These are phyloP conservation scores for Fusarium newnesense DNA, from an alignment of 2,329 filamentous ascomycete species.

Conservation along the genomic window DNA sequence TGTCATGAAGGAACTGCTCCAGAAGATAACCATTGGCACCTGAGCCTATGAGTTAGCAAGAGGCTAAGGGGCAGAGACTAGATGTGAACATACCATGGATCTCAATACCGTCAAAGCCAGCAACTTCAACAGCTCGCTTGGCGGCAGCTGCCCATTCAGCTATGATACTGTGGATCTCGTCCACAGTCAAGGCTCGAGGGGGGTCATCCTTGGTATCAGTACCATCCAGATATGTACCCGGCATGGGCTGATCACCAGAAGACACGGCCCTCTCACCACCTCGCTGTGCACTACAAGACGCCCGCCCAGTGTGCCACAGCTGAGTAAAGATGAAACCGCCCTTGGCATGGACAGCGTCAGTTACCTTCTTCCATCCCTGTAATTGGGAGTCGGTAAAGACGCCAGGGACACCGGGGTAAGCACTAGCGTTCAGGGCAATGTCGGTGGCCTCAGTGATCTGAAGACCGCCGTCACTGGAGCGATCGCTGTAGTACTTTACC, in stretches of 20 bases:
- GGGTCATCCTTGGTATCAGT: slow-evolving; percentile 46
- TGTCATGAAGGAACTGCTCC: slow-evolving; percentile 8
- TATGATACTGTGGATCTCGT: slow-evolving; percentile 73
- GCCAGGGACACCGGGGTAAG: slow-evolving; percentile 45
- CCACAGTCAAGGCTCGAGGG: slow-evolving; percentile 71
- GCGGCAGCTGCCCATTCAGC: slow-evolving; percentile 65
- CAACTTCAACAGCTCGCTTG: slow-evolving; percentile 55
- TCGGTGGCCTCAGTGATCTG: slow-evolving; percentile 47
- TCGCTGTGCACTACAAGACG: slow-evolving; percentile 50
- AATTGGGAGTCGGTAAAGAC: slow-evolving; percentile 46
- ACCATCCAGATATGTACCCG: slow-evolving; percentile 59
- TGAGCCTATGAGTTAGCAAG: not conserved
- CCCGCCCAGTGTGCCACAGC: slow-evolving; percentile 70
- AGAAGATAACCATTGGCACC: slow-evolving; percentile 3
- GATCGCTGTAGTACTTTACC: slow-evolving; percentile 46
- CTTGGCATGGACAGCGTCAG: slow-evolving; percentile 43
- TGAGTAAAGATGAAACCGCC: slow-evolving; percentile 65
- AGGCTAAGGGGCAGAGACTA: no score
- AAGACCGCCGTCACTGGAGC: slow-evolving; percentile 48
- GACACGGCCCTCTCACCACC: slow-evolving; percentile 37
- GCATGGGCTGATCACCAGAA: slow-evolving; percentile 48
- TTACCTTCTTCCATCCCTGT: slow-evolving; percentile 43
- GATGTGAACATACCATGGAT: not conserved
- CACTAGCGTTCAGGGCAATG: slow-evolving; percentile 44
- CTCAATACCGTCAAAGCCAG: slow-evolving; percentile 4